phyloP scores from a whole-genome alignment of 1,284 basidiomycete species.

The Agaricales sp. region DNA sequence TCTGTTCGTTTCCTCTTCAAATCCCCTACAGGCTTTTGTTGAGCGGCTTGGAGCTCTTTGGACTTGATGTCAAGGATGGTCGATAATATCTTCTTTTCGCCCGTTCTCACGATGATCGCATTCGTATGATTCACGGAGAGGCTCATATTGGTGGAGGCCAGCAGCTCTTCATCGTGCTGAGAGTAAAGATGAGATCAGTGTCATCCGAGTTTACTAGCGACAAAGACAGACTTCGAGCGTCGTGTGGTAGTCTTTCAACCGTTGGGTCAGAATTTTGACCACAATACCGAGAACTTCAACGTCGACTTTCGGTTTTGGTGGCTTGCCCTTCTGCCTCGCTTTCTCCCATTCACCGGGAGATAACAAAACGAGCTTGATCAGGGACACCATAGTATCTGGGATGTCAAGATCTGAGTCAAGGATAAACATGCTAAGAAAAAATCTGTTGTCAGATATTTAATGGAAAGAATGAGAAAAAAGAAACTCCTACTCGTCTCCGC shows the following conservation, averaged over 20 bases:
- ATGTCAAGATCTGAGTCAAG: constrained; percentile 45
- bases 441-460: constrained; percentile 5
- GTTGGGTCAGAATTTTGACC: constrained; percentile 34
- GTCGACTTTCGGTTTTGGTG: constrained; percentile 69
- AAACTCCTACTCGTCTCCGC: constrained; percentile 76
- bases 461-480: constrained; percentile 4
- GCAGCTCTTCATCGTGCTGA: constrained; percentile 42
- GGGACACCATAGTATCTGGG: constrained; percentile 58
- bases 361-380: constrained; percentile 61
- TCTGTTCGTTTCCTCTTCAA: not conserved
- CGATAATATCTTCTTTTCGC: constrained; percentile 68
- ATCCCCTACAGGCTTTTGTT: not conserved
- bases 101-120: constrained; percentile 67
- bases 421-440: constrained; percentile 43
- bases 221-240: constrained; percentile 37
- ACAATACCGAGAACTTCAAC: constrained; percentile 34
- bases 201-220: constrained; percentile 2
- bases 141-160: constrained; percentile 22
- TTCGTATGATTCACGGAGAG: constrained; percentile 40
- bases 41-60: not conserved
- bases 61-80: constrained; percentile 21
- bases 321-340: constrained; percentile 56
- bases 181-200: constrained; percentile 5
- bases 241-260: constrained; percentile 49
- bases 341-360: constrained; percentile 55